These are phyloP conservation scores for Phytophthora chlamydospora DNA, from an alignment of 352 stramenopile species.

Conservation along the genomic window DNA sequence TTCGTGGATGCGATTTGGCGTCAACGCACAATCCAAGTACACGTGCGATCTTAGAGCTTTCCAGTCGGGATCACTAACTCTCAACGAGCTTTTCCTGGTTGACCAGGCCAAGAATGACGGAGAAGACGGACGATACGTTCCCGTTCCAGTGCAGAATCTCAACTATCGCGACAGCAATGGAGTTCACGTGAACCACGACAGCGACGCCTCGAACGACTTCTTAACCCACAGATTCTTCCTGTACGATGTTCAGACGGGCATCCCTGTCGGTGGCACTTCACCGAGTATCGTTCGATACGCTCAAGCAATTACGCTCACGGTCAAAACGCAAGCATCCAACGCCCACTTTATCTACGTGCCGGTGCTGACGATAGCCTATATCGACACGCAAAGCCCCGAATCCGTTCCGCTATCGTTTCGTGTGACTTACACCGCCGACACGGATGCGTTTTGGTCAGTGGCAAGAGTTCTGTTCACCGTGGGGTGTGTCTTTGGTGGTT, in stretches of 20 bases:
- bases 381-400: conserved; percentile 47
- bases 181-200: conserved; percentile 85
- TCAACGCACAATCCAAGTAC: conserved; percentile 62
- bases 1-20: conserved; percentile 85
- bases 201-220: conserved; percentile 81
- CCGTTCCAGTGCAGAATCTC: conserved; percentile 88
- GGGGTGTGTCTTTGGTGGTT: conserved; percentile 56
- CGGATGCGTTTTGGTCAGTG: conserved; percentile 75
- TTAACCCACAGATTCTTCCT: conserved; percentile 93
- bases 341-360: conserved; percentile 68
- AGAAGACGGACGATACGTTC: conserved; percentile 67
- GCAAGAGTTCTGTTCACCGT: conserved; percentile 78
- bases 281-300: conserved; percentile 77
- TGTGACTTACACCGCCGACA: conserved; percentile 90
- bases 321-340: conserved; percentile 57
- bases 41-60: conserved; percentile 74
- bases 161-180: conserved; percentile 78
- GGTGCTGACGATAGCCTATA: conserved; percentile 81
- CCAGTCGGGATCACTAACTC: conserved; percentile 43
- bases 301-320: conserved; percentile 65
- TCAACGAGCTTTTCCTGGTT: conserved; percentile 93
- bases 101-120: conserved; percentile 67
- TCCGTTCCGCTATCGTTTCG: conserved; percentile 62
- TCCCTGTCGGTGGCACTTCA: conserved; percentile 49
- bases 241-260: conserved; percentile 83